These are phyloP conservation scores for Fusarium cicatricum DNA, from an alignment of 2,329 filamentous ascomycete species.

Conservation along the genomic window DNA sequence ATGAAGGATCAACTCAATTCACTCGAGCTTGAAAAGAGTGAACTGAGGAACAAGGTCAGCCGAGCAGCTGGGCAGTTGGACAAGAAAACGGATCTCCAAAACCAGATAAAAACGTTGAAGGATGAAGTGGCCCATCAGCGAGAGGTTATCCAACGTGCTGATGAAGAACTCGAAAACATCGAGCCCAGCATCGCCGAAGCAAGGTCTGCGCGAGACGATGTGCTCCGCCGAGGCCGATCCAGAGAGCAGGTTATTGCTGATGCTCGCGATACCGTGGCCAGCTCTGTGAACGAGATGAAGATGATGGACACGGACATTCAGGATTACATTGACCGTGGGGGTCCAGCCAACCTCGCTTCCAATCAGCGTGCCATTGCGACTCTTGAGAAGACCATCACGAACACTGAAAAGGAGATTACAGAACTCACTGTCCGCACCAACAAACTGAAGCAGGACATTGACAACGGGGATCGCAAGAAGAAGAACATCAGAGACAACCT, in stretches of 20 bases:
- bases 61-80: slow-evolving; percentile 78
- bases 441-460: slow-evolving; percentile 77
- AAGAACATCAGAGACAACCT: slow-evolving; percentile 91
- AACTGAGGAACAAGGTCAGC: slow-evolving; percentile 76
- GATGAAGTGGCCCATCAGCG: slow-evolving; percentile 73
- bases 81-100: slow-evolving; percentile 76
- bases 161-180: slow-evolving; percentile 77
- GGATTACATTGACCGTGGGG: slow-evolving; percentile 79
- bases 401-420: slow-evolving; percentile 72
- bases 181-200: slow-evolving; percentile 80
- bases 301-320: slow-evolving; percentile 80
- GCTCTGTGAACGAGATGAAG: slow-evolving; percentile 79
- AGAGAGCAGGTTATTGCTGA: slow-evolving; percentile 77
- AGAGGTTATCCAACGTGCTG: slow-evolving; percentile 72
- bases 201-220: slow-evolving; percentile 79
- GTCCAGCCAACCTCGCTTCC: slow-evolving; percentile 72
- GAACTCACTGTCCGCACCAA: slow-evolving; percentile 76
- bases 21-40: slow-evolving; percentile 80
- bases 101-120: slow-evolving; percentile 77
- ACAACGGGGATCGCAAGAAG: slow-evolving; percentile 82
- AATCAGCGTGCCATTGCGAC: slow-evolving; percentile 74
- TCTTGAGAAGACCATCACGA: slow-evolving; percentile 71
- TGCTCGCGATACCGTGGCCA: slow-evolving; percentile 74
- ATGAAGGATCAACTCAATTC: slow-evolving; percentile 71
- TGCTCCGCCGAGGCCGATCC: slow-evolving; percentile 72